phyloP scores from a whole-genome alignment of 441 rosid genomes.

The Mallotus japonicus region DNA sequence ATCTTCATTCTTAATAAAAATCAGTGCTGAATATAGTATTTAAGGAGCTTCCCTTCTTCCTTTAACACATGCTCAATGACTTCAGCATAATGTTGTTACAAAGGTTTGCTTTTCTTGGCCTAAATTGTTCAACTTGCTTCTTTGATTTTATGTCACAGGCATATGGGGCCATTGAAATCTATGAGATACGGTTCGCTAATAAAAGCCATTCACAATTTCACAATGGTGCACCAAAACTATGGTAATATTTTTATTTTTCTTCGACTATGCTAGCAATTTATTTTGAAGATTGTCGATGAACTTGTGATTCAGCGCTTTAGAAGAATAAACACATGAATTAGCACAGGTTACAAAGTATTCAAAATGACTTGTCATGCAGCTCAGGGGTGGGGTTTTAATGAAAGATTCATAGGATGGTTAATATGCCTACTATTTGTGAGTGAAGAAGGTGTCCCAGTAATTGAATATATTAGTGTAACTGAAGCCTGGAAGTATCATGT shows the following conservation, averaged over 20 bases:
- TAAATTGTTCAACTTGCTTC: neutral
- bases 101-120: neutral
- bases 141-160: conserved; percentile 43
- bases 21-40: neutral
- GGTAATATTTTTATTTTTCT: conserved; percentile 39
- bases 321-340: neutral
- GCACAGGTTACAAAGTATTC: too few species aligned
- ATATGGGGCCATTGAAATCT: conserved; percentile 78
- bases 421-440: neutral
- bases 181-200: conserved; percentile 60
- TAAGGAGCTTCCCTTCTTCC: neutral
- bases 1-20: neutral
- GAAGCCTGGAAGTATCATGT: too few species aligned
- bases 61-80: neutral
- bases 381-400: too few species aligned
- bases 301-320: neutral
- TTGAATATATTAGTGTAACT: too few species aligned
- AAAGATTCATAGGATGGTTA: neutral
- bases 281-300: neutral
- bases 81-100: neutral
- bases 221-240: conserved; percentile 67
- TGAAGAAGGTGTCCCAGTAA: too few species aligned
- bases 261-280: neutral
- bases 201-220: conserved; percentile 73
- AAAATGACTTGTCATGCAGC: too few species aligned